Evolutionary conservation across 331 rosid species (phyloP).

Genomic region (Quercus tomentella): DNA sequence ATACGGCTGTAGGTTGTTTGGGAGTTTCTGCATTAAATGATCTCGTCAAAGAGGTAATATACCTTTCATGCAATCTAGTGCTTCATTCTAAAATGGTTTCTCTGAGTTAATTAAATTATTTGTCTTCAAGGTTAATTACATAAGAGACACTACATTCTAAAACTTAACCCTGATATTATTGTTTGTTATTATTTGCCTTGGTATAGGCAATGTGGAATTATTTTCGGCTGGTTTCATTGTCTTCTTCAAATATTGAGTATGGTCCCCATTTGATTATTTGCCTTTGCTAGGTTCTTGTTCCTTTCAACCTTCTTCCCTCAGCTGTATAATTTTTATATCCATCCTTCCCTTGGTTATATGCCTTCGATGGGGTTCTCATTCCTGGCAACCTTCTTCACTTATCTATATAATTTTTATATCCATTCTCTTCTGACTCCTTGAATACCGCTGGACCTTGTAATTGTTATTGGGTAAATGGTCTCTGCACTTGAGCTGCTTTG

Average conservation of each 20-base stretch:
- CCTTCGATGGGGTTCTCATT: neutral
- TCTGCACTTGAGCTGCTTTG: constrained; percentile 18
- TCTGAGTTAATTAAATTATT: neutral
- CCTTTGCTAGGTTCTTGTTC: constrained; percentile 1
- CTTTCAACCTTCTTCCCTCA: neutral
- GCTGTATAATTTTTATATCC: neutral
- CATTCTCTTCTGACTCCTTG: constrained; percentile 16
- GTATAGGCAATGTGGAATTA: neutral
- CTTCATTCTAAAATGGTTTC: constrained; percentile 11
- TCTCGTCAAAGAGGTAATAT: constrained; percentile 72
- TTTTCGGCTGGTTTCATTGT: neutral
- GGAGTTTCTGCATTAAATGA: constrained; percentile 75
- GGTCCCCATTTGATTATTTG: neutral
- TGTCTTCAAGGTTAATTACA: neutral
- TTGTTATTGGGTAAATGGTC: constrained; percentile 10
- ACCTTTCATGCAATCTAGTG: neutral
- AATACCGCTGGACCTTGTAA: neutral
- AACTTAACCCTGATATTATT: neutral
- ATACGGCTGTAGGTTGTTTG: constrained; percentile 85
- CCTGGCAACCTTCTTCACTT: neutral
- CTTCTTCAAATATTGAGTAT: neutral
- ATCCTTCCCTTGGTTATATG: neutral
- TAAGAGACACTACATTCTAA: neutral
- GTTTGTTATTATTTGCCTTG: neutral
- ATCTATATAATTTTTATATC: neutral